These are phyloP conservation scores for Pistacia vera DNA, from an alignment of 345 rosid genomes.

Conservation along the genomic window DNA sequence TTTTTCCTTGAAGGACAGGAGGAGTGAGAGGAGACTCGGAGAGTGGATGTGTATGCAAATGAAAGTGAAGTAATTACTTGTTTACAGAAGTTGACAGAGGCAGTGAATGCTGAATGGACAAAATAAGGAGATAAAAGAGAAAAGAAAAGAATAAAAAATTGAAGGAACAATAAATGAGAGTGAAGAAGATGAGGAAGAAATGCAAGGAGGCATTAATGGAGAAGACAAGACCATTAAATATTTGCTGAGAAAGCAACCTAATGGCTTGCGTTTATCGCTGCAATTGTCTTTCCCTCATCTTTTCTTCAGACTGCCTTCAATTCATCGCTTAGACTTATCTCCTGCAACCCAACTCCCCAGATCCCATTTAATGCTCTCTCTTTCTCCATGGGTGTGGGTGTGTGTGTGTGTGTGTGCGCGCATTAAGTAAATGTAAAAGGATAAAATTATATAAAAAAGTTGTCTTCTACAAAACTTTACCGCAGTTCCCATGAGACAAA, in stretches of 20 bases:
- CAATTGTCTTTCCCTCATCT: slow-evolving; percentile 40
- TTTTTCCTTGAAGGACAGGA: no score
- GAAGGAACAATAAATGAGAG: slow-evolving; percentile 28
- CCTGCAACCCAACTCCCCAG: slow-evolving; percentile 44
- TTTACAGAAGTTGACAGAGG: background rate
- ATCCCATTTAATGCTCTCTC: slow-evolving; percentile 47
- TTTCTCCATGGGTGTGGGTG: slow-evolving; percentile 12
- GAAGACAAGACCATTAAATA: slow-evolving; percentile 52
- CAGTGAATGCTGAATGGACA: background rate
- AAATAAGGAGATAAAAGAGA: background rate
- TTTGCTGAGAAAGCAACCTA: slow-evolving; percentile 40
- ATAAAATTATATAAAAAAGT: background rate
- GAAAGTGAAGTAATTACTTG: background rate
- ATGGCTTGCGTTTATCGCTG: slow-evolving; percentile 53
- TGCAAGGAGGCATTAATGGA: slow-evolving; percentile 55
- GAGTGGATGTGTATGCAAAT: background rate
- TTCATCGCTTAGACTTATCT: slow-evolving; percentile 27
- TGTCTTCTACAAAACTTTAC: slow-evolving; percentile 16
- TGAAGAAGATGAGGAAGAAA: slow-evolving; percentile 28
- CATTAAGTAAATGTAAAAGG: slow-evolving; percentile 25
- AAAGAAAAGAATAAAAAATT: background rate
- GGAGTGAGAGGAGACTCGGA: background rate
- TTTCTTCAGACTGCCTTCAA: slow-evolving; percentile 30
- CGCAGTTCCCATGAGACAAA: slow-evolving; percentile 13
- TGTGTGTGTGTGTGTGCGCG: background rate